Evolutionary conservation across 2,329 filamentous ascomycete genomes (phyloP).

Genomic region (Periconia sp.): DNA sequence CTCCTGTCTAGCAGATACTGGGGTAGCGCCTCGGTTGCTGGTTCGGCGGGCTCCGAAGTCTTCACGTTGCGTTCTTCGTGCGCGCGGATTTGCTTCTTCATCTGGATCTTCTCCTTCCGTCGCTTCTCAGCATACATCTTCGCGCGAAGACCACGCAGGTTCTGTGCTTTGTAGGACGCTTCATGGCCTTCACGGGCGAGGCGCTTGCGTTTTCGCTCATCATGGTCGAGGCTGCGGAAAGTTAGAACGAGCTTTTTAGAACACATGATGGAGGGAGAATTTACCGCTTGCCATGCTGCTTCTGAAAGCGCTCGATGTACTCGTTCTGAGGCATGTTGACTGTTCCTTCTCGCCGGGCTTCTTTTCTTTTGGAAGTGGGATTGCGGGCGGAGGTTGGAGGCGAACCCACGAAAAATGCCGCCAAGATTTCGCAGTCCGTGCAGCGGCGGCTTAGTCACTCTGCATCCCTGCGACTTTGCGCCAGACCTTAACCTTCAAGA

Average conservation of each 20-base stretch:
- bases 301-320: conserved; percentile 76
- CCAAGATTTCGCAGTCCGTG: conserved; percentile 20
- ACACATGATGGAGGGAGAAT: no score
- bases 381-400: conserved; percentile 13
- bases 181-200: conserved; percentile 88
- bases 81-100: conserved; percentile 69
- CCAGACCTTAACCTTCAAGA: conserved; percentile 17
- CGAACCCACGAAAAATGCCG: conserved; percentile 4
- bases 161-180: conserved; percentile 88
- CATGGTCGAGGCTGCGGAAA: conserved; percentile 77
- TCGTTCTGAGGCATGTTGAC: conserved; percentile 76
- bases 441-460: conserved; percentile 24
- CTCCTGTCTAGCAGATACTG: conserved; percentile 92
- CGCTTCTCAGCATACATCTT: conserved; percentile 94
- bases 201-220: conserved; percentile 88
- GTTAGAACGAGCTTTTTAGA: no score
- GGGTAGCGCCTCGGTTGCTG: conserved; percentile 81
- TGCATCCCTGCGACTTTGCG: conserved; percentile 10
- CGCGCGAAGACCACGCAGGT: conserved; percentile 85
- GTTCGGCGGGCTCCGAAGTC: conserved; percentile 76
- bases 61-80: conserved; percentile 98
- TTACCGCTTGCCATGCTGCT: conserved; percentile 55
- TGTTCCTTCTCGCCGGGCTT: conserved; percentile 10
- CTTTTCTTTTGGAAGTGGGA: conserved; percentile 11
- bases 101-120: conserved; percentile 80